Evolutionary conservation across 2,329 filamentous ascomycete species (phyloP), one percentile per base, ranked within the genome.

Genomic region (Aureobasidium sp.): DNA sequence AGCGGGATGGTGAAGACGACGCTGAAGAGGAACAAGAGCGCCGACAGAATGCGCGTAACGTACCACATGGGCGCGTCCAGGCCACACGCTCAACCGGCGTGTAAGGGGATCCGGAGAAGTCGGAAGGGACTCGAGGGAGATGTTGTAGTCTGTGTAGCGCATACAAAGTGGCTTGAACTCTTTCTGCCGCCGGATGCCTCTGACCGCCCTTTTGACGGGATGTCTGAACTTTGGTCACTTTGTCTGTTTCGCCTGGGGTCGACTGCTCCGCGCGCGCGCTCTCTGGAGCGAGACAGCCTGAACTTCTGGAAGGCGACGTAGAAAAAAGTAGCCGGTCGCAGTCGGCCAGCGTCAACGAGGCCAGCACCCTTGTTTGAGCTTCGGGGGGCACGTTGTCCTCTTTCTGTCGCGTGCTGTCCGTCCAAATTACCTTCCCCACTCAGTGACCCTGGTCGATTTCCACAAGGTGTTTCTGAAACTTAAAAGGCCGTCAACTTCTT

Each of bases 1-100:
- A 99, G 87, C 64, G 94, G 94, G 73, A 99, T 94, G 65, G 91
- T 96, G 73, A 97, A 89, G 72, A 97, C 86, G 75, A 97, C 91
- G 77, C 89, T 89, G 76, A 92, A 83, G 69, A 97, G 86, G 78
- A 97, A 97, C 76, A 90, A 77, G 72, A 87, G 81, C 77, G 90
- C 90, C 72, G 90, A 90, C 68, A 92, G 73, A 74, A 88, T 82
- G 73, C 88, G 87, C 76, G 92, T 85, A 76, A 93, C 81, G 59
- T 63, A 65, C 88, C 88, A 91, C 90, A 96, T 96, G 49, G 39
- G 59, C 41, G 50, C 50, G 49, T 59, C 49, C 41, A 36, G 41
- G 27, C 49, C 49, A 53, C 59, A 61, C 59, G 59, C 59, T 54
- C 49, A 42, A 53, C 39, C 29, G 39, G 59, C 59, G 59, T 61